Conservation (phyloP, 768 basidiomycete species). For the Suillus subaureus region DNA sequence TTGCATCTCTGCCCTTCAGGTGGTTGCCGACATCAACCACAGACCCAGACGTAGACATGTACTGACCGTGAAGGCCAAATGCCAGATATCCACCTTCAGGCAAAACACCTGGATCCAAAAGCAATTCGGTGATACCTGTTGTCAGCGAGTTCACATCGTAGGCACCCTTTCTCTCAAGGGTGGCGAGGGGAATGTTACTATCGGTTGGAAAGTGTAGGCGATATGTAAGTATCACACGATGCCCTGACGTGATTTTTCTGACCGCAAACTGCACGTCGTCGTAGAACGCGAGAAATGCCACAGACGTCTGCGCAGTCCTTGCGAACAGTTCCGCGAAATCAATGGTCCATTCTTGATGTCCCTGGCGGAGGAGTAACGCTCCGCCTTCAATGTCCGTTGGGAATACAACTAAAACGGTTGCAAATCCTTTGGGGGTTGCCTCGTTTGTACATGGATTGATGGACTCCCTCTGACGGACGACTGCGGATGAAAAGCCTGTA, state of each 20-base stretch:
- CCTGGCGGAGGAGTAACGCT: constrained; percentile 39
- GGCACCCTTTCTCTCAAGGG: background rate
- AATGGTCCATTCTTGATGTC: constrained; percentile 37
- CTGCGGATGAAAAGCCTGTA: background rate
- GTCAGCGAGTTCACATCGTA: background rate
- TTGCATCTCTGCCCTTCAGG: constrained; percentile 9
- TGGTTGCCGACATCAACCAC: constrained; percentile 14
- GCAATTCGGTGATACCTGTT: constrained; percentile 21
- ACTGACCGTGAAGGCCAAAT: constrained; percentile 42
- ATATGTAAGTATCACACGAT: constrained; percentile 48
- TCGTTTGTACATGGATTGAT: constrained; percentile 23
- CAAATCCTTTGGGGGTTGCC: constrained; percentile 50
- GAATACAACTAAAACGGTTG: constrained; percentile 53
- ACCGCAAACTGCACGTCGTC: constrained; percentile 50
- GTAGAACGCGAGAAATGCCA: constrained; percentile 46
- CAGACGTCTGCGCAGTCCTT: constrained; percentile 10
- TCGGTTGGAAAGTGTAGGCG: constrained; percentile 35
- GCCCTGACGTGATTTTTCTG: constrained; percentile 39
- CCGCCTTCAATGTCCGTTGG: constrained; percentile 51
- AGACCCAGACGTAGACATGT: constrained; percentile 23
- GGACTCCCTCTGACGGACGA: background rate
- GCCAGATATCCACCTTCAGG: constrained; percentile 42
- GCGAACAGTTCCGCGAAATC: constrained; percentile 35
- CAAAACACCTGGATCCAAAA: constrained; percentile 37
- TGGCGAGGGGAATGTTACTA: constrained; percentile 41